Percentiles rank a stretch among this genome's conserved stretches.
These are phyloP conservation scores for Blastobotrys muscicola DNA, from an alignment of 805 yeast genomes.

Conservation along the genomic window DNA sequence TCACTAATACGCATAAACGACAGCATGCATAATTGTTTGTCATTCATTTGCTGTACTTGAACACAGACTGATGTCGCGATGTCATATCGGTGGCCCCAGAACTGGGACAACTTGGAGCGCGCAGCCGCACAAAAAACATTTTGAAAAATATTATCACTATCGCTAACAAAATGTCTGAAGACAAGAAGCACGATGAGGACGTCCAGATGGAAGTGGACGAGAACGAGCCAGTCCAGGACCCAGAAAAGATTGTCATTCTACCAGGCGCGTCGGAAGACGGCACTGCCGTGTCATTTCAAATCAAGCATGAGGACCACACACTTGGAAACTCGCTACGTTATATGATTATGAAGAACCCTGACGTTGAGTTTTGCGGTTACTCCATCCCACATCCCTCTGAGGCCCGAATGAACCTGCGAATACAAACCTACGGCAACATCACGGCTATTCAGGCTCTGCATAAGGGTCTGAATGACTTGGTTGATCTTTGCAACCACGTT, in stretches of 20 bases:
- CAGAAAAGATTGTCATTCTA: conserved; percentile 32
- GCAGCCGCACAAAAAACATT: too few relatives aligned
- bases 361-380: conserved; percentile 96
- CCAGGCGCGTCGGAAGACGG: conserved; percentile 93
- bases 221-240: conserved; percentile 15
- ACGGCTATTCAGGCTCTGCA: conserved; percentile 91
- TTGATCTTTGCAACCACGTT: conserved; percentile 72
- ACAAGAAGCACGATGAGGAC: too few relatives aligned
- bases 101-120: too few relatives aligned
- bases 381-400: conserved; percentile 98
- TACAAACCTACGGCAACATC: conserved; percentile 79
- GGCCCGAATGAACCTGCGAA: conserved; percentile 75
- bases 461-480: conserved; percentile 79
- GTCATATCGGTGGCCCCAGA: too few relatives aligned
- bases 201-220: conserved; percentile 5
- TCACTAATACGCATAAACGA: too few relatives aligned
- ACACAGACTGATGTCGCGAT: too few relatives aligned
- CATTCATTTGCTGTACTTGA: too few relatives aligned
- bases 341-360: conserved; percentile 94
- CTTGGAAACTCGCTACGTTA: conserved; percentile 89
- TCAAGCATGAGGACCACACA: conserved; percentile 91
- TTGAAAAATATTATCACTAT: too few relatives aligned
- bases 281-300: conserved; percentile 88
- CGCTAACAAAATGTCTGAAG: too few relatives aligned
- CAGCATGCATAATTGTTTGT: too few relatives aligned